A percentile compares a stretch with the other conserved stretches of the same genome.
Evolutionary conservation across 2,329 filamentous ascomycete genomes (phyloP).

Genomic region (Pyricularia grisea): DNA sequence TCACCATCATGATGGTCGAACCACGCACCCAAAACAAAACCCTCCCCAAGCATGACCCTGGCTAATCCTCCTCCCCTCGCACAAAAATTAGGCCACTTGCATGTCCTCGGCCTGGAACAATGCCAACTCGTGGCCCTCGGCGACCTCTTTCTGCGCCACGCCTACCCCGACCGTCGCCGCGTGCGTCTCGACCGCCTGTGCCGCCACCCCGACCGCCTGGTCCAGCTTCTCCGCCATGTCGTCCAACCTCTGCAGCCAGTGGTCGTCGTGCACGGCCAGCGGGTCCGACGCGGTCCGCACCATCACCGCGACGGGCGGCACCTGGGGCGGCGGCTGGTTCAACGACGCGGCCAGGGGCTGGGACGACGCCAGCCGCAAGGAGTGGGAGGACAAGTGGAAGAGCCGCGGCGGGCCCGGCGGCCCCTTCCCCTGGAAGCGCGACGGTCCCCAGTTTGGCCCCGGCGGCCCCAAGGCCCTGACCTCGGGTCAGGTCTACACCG

Average conservation of each 20-base stretch:
- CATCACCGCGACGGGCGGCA: constrained; percentile 23
- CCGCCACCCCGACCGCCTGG: constrained; percentile 19
- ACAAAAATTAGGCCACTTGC: constrained; percentile 26
- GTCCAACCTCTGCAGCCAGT: constrained; percentile 29
- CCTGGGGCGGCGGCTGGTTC: constrained; percentile 22
- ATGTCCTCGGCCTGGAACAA: constrained; percentile 28
- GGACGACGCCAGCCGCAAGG: constrained; percentile 9
- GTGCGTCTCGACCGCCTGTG: constrained; percentile 20
- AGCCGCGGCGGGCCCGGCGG: constrained; percentile 6
- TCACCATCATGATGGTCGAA: not conserved
- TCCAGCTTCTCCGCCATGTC: constrained; percentile 25
- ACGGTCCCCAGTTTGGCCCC: constrained; percentile 6
- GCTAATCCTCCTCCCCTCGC: not conserved
- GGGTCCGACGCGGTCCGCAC: constrained; percentile 29
- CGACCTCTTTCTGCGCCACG: constrained; percentile 20
- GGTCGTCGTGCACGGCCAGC: constrained; percentile 26
- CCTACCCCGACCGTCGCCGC: constrained; percentile 14
- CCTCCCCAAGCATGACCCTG: not conserved
- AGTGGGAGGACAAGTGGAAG: constrained; percentile 15
- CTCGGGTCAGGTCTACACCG: constrained; percentile 28
- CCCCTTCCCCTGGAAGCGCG: constrained; percentile 5
- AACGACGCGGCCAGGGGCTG: constrained; percentile 14
- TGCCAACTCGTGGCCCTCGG: constrained; percentile 18
- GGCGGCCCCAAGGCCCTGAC: constrained; percentile 16
- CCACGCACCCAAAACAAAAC: not conserved